phyloP scores from a whole-genome alignment of 1,284 basidiomycete genomes.

The Coniophora puteana region DNA sequence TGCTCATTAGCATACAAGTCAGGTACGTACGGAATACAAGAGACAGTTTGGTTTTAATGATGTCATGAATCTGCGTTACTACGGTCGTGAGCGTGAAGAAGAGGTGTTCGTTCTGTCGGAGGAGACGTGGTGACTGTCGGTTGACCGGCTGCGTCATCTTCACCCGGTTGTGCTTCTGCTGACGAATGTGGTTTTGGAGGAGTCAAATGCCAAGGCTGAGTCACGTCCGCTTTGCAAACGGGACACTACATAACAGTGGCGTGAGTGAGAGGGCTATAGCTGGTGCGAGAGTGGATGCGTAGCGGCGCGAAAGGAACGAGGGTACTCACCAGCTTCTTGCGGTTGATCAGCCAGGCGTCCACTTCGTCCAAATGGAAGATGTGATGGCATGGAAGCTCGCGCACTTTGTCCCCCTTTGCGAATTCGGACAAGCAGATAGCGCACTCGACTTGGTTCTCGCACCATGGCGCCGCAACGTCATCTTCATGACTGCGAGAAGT shows the following conservation, averaged over 20 bases:
- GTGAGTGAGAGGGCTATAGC: constrained; percentile 1
- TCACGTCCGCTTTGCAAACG: constrained; percentile 86
- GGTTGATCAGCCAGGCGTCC: constrained; percentile 85
- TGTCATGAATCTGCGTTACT: constrained; percentile 12
- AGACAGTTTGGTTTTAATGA: constrained; percentile 13
- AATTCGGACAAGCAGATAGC: constrained; percentile 89
- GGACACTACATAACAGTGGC: constrained; percentile 60
- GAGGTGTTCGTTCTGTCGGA: constrained; percentile 33
- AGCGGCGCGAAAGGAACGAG: no score
- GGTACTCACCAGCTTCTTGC: constrained; percentile 85
- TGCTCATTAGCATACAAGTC: constrained; percentile 22
- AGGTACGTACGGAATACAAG: no score
- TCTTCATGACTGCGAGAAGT: constrained; percentile 35
- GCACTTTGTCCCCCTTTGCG: constrained; percentile 78
- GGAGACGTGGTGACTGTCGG: constrained; percentile 14
- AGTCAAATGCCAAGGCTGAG: constrained; percentile 46
- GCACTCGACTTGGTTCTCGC: constrained; percentile 74
- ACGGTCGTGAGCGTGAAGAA: constrained; percentile 24
- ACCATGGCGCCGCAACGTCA: constrained; percentile 57
- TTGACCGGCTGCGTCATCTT: constrained; percentile 6
- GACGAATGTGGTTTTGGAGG: constrained; percentile 3
- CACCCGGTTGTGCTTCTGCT: constrained; percentile 3
- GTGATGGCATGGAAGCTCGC: constrained; percentile 88
- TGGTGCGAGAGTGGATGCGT: no score
- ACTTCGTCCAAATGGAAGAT: constrained; percentile 85